phyloP scores from a whole-genome alignment of 345 rosid genomes.

The Eucalyptus globulus region DNA sequence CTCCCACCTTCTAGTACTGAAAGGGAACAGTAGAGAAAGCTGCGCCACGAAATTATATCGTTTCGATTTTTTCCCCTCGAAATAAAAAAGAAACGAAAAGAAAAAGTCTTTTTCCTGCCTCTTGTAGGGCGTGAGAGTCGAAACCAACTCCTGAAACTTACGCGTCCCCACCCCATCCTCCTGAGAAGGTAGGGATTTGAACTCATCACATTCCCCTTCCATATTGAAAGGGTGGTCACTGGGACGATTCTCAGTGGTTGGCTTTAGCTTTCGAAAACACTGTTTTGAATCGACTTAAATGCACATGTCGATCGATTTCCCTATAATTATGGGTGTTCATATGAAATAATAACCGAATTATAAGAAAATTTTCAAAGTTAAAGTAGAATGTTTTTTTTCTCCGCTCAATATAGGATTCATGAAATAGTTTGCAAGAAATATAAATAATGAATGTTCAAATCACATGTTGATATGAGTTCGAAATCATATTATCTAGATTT shows the following conservation, averaged over 20 bases:
- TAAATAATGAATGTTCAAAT: no score
- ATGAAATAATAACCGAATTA: no score
- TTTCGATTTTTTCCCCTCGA: background rate
- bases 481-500: no score
- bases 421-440: background rate
- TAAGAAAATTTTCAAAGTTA: background rate
- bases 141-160: no score
- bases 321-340: background rate
- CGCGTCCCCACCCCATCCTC: no score
- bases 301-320: background rate
- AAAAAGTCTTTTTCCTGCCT: background rate
- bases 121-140: no score
- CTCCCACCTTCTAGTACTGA: background rate
- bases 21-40: background rate
- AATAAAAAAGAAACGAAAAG: no score
- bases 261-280: background rate
- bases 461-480: rapidly evolving
- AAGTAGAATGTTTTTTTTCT: background rate
- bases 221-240: rapidly evolving
- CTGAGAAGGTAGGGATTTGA: no score
- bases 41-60: background rate
- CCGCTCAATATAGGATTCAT: background rate
- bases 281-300: no score
- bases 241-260: rapidly evolving
- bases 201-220: rapidly evolving